phyloP scores from a whole-genome alignment of 805 yeast genomes.

The Naumovozyma castellii region DNA sequence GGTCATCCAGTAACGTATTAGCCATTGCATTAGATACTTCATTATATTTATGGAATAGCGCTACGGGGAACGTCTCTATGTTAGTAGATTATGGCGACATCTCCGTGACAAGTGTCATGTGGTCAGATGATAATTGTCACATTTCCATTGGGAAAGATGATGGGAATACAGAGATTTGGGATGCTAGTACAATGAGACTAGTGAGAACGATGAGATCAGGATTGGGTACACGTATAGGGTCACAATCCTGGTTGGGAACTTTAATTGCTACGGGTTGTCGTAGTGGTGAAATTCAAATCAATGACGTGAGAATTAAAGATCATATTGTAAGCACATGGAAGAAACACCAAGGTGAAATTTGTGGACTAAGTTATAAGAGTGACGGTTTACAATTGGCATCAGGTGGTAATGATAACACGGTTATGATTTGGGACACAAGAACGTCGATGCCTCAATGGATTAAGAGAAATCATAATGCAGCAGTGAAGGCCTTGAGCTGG shows the following conservation, averaged over 20 bases:
- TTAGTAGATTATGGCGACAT: constrained; percentile 46
- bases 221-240: constrained; percentile 66
- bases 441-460: constrained; percentile 58
- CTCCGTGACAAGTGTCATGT: constrained; percentile 46
- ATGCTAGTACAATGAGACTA: constrained; percentile 64
- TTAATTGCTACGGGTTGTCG: constrained; percentile 79
- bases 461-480: constrained; percentile 79
- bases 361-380: constrained; percentile 77
- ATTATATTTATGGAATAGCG: constrained; percentile 89
- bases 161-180: constrained; percentile 90
- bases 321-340: constrained; percentile 56
- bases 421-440: constrained; percentile 87
- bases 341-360: constrained; percentile 78
- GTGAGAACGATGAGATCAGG: constrained; percentile 67
- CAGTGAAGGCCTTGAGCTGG: constrained; percentile 93
- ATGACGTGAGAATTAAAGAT: constrained; percentile 78
- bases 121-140: constrained; percentile 89
- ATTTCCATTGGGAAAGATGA: constrained; percentile 75
- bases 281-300: constrained; percentile 73
- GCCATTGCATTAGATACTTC: constrained; percentile 82
- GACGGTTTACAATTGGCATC: constrained; percentile 83
- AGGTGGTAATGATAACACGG: constrained; percentile 92
- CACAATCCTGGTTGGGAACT: constrained; percentile 79
- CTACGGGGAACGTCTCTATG: constrained; percentile 63
- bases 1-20: constrained; percentile 75